A percentile compares a stretch with the other conserved stretches of the same genome.
These are phyloP conservation scores for Ophiobolus disseminans DNA, from an alignment of 2,329 filamentous ascomycete species.

Conservation along the genomic window DNA sequence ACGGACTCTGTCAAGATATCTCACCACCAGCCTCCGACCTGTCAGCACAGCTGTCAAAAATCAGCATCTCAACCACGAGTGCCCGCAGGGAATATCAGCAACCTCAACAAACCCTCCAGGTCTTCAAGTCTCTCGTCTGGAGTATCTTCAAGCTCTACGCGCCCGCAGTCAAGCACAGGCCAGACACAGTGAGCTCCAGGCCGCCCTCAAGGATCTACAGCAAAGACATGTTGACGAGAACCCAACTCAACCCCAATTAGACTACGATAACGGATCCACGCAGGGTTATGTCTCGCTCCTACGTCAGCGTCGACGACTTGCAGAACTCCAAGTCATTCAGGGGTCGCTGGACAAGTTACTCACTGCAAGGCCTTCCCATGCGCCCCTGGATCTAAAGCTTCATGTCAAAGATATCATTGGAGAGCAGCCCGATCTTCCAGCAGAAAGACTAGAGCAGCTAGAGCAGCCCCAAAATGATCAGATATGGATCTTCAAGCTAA, in stretches of 20 bases:
- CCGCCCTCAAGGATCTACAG: slow-evolving; percentile 41
- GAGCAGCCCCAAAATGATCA: slow-evolving; percentile 30
- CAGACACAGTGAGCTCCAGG: slow-evolving; percentile 43
- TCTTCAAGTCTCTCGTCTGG: slow-evolving; percentile 51
- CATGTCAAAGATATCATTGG: slow-evolving; percentile 41
- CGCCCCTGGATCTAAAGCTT: slow-evolving; percentile 32
- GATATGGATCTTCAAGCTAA: slow-evolving; percentile 43
- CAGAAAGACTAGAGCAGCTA: slow-evolving; percentile 36
- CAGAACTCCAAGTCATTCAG: slow-evolving; percentile 57
- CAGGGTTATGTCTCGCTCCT: slow-evolving; percentile 54
- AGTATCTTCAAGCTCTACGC: slow-evolving; percentile 56
- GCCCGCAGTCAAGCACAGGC: slow-evolving; percentile 51
- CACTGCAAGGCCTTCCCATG: slow-evolving; percentile 43
- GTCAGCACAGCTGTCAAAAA: slow-evolving; percentile 35
- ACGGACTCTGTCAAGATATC: slow-evolving; percentile 39
- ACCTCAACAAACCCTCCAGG: slow-evolving; percentile 44
- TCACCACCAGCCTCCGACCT: slow-evolving; percentile 38
- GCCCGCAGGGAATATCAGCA: slow-evolving; percentile 31
- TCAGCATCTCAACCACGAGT: slow-evolving; percentile 43
- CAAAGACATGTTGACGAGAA: slow-evolving; percentile 30
- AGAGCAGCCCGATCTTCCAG: slow-evolving; percentile 48
- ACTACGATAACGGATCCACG: slow-evolving; percentile 37
- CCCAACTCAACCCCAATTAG: slow-evolving; percentile 38
- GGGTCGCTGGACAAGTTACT: slow-evolving; percentile 51
- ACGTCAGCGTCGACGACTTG: slow-evolving; percentile 54